phyloP scores from a whole-genome alignment of 1,139 yeast species.

The Candida sp. region DNA sequence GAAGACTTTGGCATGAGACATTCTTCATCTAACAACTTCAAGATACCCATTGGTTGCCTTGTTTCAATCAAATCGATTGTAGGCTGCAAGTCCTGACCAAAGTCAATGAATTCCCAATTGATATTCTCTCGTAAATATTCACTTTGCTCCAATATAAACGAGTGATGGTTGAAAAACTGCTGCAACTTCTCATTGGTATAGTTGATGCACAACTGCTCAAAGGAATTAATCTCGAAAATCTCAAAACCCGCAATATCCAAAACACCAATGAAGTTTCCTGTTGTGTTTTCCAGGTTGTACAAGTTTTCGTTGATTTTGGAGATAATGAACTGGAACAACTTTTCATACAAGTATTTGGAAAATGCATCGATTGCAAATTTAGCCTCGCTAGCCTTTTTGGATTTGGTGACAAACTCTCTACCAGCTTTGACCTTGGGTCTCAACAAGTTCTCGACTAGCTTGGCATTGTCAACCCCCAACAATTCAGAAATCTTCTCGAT shows the following conservation, averaged over 20 bases:
- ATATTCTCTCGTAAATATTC: slow-evolving; percentile 94
- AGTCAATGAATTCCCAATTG: slow-evolving; percentile 96
- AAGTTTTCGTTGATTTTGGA: slow-evolving; percentile 76
- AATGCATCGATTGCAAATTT: slow-evolving; percentile 84
- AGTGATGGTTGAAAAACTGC: slow-evolving; percentile 97
- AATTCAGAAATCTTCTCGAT: slow-evolving; percentile 59
- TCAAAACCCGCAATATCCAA: slow-evolving; percentile 98
- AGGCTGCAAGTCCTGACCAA: slow-evolving; percentile 96
- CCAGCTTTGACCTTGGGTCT: slow-evolving; percentile 94
- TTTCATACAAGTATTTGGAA: slow-evolving; percentile 86
- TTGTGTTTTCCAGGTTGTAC: slow-evolving; percentile 27
- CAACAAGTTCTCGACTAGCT: slow-evolving; percentile 61
- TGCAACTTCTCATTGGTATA: slow-evolving; percentile 96
- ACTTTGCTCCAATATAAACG: slow-evolving; percentile 96
- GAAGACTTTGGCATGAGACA: slow-evolving; percentile 96
- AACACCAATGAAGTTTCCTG: slow-evolving; percentile 79
- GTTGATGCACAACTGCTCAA: slow-evolving; percentile 96
- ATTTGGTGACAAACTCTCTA: slow-evolving; percentile 80
- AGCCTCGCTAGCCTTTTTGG: slow-evolving; percentile 82
- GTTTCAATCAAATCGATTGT: slow-evolving; percentile 91
- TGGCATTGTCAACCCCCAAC: slow-evolving; percentile 64
- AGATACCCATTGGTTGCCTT: slow-evolving; percentile 81
- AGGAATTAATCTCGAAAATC: slow-evolving; percentile 88
- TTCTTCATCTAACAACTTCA: slow-evolving; percentile 91
- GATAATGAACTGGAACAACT: slow-evolving; percentile 79